Evolutionary conservation across 73 alveolate species (phyloP).

Genomic region (Loxodes magnus): DNA sequence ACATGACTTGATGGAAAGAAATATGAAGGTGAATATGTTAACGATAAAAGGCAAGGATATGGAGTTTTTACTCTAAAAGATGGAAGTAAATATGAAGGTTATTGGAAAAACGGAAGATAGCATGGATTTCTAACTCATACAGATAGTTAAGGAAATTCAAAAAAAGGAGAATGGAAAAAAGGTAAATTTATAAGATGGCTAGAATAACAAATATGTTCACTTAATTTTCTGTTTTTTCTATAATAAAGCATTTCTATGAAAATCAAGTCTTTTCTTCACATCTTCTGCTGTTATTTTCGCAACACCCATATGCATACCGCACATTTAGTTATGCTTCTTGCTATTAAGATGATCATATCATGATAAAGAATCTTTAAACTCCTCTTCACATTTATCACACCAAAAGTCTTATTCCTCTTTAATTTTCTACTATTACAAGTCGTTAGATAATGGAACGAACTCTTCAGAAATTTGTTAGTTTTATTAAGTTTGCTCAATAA

Average conservation of each 20-base stretch:
- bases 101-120: no score
- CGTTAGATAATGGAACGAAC: no score
- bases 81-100: no score
- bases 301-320: conserved; percentile 43
- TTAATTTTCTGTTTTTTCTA: no score
- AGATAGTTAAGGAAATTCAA: no score
- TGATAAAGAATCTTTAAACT: conserved; percentile 23
- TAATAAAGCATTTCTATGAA: no score
- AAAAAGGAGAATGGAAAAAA: no score
- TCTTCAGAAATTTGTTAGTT: no score
- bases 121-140: no score
- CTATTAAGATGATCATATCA: conserved; percentile 45
- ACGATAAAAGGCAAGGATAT: conserved; percentile 29
- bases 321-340: conserved; percentile 29
- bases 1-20: conserved; percentile 28
- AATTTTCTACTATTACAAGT: conserved; percentile 6
- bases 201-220: no score
- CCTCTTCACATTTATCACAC: conserved; percentile 30
- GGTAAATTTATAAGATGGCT: no score
- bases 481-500: no score
- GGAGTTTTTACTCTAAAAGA: conserved; percentile 10
- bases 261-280: conserved; percentile 26
- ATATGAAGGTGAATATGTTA: conserved; percentile 30
- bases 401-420: conserved; percentile 16
- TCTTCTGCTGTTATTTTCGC: conserved; percentile 19